Evolutionary conservation across 495 filamentous ascomycete species (phyloP).

Genomic region (Penicillium steckii): DNA sequence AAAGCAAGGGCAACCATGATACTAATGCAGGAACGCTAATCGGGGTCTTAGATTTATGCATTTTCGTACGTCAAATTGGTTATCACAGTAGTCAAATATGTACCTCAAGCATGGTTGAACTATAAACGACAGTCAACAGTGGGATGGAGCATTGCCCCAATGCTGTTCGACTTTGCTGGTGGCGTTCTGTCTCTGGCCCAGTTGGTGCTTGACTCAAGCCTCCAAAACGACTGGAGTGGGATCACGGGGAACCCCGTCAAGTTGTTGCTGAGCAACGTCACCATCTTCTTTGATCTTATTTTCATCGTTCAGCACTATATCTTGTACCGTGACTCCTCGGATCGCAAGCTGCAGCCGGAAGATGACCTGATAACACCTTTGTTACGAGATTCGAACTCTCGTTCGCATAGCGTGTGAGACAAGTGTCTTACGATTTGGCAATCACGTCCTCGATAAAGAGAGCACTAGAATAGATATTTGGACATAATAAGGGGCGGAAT

Average conservation of each 20-base stretch:
- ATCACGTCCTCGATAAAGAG: neutral
- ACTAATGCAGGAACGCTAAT: slow-evolving; percentile 7
- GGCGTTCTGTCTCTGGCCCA: slow-evolving; percentile 82
- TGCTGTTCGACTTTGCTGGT: slow-evolving; percentile 80
- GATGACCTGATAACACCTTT: slow-evolving; percentile 28
- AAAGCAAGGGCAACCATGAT: neutral
- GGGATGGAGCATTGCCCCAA: slow-evolving; percentile 85
- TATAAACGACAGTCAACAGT: slow-evolving; percentile 76
- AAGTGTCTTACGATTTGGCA: neutral
- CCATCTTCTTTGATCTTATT: slow-evolving; percentile 79
- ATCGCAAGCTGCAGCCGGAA: slow-evolving; percentile 14
- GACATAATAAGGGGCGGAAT: slow-evolving; percentile 8
- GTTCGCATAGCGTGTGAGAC: neutral
- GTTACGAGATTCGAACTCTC: slow-evolving; percentile 8
- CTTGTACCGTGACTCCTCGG: slow-evolving; percentile 53
- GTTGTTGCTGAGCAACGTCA: slow-evolving; percentile 77
- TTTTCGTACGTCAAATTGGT: slow-evolving; percentile 86
- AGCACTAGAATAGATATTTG: neutral
- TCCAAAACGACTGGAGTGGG: slow-evolving; percentile 85
- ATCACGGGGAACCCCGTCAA: slow-evolving; percentile 91
- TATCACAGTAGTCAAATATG: slow-evolving; percentile 86
- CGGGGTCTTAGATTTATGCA: slow-evolving; percentile 62
- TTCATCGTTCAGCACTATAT: slow-evolving; percentile 89
- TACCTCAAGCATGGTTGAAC: slow-evolving; percentile 82
- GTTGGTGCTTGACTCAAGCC: slow-evolving; percentile 76